Evolutionary conservation across 805 yeast species (phyloP).

Genomic region (Kluyveromyces aestuarii): DNA sequence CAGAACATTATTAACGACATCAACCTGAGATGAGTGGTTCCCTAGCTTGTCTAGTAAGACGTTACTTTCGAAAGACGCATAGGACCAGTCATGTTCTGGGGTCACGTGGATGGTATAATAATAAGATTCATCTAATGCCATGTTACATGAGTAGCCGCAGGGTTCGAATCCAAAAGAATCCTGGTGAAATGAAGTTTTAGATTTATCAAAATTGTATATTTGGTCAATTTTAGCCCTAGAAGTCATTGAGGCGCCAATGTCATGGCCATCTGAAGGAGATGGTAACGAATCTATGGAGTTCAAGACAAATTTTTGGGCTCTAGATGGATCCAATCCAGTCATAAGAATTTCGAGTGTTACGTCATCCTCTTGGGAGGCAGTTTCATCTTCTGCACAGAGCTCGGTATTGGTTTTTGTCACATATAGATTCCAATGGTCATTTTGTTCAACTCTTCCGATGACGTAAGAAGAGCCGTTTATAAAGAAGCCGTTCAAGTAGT

Average conservation of each 20-base stretch:
- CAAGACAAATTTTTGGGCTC: slow-evolving; percentile 51
- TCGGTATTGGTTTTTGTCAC: slow-evolving; percentile 40
- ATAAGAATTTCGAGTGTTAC: slow-evolving; percentile 83
- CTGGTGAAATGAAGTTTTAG: slow-evolving; percentile 34
- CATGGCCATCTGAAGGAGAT: slow-evolving; percentile 54
- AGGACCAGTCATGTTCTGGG: slow-evolving; percentile 90
- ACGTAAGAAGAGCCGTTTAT: slow-evolving; percentile 54
- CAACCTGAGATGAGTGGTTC: slow-evolving; percentile 35
- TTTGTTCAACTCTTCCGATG: slow-evolving; percentile 66
- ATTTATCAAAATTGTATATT: slow-evolving; percentile 35
- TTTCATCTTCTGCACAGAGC: slow-evolving; percentile 3
- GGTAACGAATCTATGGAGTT: slow-evolving; percentile 6
- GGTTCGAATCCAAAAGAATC: slow-evolving; percentile 91
- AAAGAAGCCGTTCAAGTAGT: slow-evolving; percentile 58
- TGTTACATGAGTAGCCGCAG: slow-evolving; percentile 90
- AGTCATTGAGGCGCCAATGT: slow-evolving; percentile 64
- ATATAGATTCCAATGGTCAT: slow-evolving; percentile 86
- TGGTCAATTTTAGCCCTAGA: slow-evolving; percentile 50
- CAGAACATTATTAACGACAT: slow-evolving; percentile 53
- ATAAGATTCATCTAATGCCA: slow-evolving; percentile 52
- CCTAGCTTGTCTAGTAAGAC: slow-evolving; percentile 40
- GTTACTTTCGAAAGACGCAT: slow-evolving; percentile 92
- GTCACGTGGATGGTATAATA: slow-evolving; percentile 88
- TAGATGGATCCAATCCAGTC: slow-evolving; percentile 64
- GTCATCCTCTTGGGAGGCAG: slow-evolving; percentile 30